These are phyloP conservation scores for Grammothele lineata DNA, from an alignment of 768 basidiomycete species.

Conservation along the genomic window DNA sequence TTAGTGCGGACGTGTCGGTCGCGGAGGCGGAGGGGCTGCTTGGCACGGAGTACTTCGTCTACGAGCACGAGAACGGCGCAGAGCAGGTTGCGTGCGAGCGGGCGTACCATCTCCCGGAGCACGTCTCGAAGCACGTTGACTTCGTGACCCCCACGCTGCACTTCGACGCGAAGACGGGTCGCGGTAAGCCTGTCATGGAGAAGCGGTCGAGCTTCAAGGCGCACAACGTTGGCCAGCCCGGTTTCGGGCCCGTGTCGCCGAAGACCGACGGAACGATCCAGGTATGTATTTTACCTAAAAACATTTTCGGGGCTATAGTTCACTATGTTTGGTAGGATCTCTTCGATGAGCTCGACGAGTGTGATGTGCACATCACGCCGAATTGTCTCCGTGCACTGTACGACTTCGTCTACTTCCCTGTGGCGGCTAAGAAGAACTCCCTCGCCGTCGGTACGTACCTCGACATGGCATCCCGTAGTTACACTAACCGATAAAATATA, in stretches of 20 bases:
- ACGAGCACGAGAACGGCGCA: conserved; percentile 49
- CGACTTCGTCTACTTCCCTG: conserved; percentile 22
- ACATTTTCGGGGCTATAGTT: not conserved
- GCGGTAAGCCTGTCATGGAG: not conserved
- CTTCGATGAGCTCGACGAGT: not conserved
- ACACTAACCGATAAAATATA: too few relatives aligned
- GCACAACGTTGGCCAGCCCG: not conserved
- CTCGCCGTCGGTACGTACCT: conserved; percentile 23
- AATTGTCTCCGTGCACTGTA: conserved; percentile 29
- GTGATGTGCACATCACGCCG: conserved; percentile 21
- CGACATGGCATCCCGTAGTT: too few relatives aligned
- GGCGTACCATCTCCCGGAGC: conserved; percentile 60
- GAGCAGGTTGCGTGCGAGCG: conserved; percentile 52
- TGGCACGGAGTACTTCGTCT: conserved; percentile 50
- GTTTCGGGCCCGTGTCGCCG: not conserved
- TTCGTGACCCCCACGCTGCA: conserved; percentile 68
- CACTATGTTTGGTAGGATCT: not conserved
- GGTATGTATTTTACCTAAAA: not conserved
- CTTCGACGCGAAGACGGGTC: conserved; percentile 33
- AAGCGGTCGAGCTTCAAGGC: not conserved
- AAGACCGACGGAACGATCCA: not conserved
- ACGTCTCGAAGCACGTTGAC: conserved; percentile 56
- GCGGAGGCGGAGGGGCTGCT: conserved; percentile 41
- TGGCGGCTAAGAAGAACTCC: conserved; percentile 21
- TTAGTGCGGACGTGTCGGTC: conserved; percentile 36